A percentile compares a stretch with the other conserved stretches of the same genome.
These are phyloP conservation scores for Linum tenue DNA, from an alignment of 345 rosid genomes.

Conservation along the genomic window DNA sequence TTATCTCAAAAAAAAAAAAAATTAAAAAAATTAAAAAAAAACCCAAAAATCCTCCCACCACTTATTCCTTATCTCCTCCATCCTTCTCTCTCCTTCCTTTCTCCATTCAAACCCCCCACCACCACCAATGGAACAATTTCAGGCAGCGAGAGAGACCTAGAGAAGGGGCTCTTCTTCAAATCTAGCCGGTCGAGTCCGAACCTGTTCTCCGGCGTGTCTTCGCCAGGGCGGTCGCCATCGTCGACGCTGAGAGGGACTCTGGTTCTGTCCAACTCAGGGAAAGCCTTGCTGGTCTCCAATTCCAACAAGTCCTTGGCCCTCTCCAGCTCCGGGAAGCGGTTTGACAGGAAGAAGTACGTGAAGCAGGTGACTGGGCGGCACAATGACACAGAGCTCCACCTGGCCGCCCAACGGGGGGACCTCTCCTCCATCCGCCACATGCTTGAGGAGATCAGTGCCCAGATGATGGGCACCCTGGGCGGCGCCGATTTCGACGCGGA, in stretches of 20 bases:
- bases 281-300: conserved; percentile 27
- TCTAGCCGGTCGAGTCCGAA: conserved; percentile 12
- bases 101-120: too few relatives aligned
- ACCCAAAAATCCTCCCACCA: too few relatives aligned
- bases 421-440: conserved; percentile 50
- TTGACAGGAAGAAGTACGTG: conserved; percentile 81
- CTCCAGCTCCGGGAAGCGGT: conserved; percentile 60
- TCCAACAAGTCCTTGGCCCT: conserved; percentile 35
- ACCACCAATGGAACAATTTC: not conserved
- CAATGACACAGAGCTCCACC: conserved; percentile 89
- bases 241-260: conserved; percentile 33
- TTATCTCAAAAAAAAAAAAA: too few relatives aligned
- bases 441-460: conserved; percentile 63
- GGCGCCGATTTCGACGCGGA: conserved; percentile 73
- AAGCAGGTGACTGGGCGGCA: conserved; percentile 93
- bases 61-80: too few relatives aligned
- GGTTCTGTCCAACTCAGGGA: conserved; percentile 12
- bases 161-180: conserved; percentile 20
- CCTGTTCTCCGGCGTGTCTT: conserved; percentile 13
- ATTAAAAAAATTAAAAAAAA: too few relatives aligned
- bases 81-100: too few relatives aligned
- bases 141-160: conserved; percentile 31
- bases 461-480: conserved; percentile 57
- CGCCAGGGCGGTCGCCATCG: conserved; percentile 22
- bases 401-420: conserved; percentile 84